These are phyloP conservation scores for Rosa hybrid DNA, from an alignment of 331 rosid genomes.

Conservation along the genomic window DNA sequence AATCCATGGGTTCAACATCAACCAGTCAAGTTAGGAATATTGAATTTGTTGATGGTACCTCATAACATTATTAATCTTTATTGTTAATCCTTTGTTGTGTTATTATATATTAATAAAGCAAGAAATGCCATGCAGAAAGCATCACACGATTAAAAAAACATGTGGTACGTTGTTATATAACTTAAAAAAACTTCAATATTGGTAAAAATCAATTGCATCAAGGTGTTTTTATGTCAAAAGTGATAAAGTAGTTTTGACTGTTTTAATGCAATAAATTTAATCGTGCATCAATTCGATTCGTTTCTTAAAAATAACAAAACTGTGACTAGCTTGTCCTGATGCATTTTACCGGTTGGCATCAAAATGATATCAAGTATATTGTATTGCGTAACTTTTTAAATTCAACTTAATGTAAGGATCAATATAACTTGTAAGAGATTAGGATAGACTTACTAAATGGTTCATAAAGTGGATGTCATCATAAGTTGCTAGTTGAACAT, in stretches of 20 bases:
- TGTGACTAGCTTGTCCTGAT: too few species aligned
- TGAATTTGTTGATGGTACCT: background rate
- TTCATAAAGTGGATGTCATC: background rate
- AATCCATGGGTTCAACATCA: conserved; percentile 34
- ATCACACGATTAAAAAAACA: background rate
- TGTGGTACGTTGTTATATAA: background rate
- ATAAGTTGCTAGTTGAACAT: conserved; percentile 5
- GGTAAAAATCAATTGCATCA: too few species aligned
- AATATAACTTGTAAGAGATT: background rate
- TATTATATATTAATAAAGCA: background rate
- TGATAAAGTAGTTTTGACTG: too few species aligned
- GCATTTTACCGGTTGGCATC: too few species aligned
- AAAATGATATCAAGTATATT: too few species aligned
- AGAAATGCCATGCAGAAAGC: background rate
- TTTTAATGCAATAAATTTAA: background rate
- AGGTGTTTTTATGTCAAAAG: too few species aligned
- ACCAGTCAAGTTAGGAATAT: conserved; percentile 29
- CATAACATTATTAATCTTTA: background rate
- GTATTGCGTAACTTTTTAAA: background rate
- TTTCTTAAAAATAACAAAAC: too few species aligned
- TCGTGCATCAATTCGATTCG: too few species aligned
- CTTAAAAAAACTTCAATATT: background rate
- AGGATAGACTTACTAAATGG: background rate
- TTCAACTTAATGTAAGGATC: background rate
- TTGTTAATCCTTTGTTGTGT: background rate